phyloP scores from a whole-genome alignment of 2,329 filamentous ascomycete genomes.

The Cercospora brassicicola region DNA sequence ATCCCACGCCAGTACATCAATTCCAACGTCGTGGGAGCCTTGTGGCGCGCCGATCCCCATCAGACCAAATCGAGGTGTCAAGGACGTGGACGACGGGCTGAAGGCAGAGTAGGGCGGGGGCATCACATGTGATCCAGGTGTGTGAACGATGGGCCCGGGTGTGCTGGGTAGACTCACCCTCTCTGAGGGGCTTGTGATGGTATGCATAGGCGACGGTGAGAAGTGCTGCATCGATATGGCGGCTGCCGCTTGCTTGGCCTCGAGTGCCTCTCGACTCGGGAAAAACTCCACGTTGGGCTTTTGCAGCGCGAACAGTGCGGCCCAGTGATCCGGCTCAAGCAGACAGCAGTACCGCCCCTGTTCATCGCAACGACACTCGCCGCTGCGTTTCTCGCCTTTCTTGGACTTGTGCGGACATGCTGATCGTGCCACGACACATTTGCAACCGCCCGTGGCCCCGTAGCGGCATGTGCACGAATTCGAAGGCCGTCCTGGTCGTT shows the following conservation, averaged over 20 bases:
- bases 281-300: constrained; percentile 37
- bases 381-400: constrained; percentile 39
- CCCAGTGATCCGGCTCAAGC: constrained; percentile 37
- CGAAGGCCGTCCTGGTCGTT: constrained; percentile 38
- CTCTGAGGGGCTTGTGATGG: constrained; percentile 20
- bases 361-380: constrained; percentile 39
- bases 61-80: constrained; percentile 36
- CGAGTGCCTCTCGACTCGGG: constrained; percentile 31
- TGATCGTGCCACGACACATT: constrained; percentile 37
- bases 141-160: constrained; percentile 13
- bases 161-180: constrained; percentile 23
- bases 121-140: constrained; percentile 18
- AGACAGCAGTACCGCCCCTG: constrained; percentile 39
- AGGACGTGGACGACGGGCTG: constrained; percentile 17
- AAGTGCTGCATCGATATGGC: constrained; percentile 15
- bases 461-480: constrained; percentile 40
- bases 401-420: constrained; percentile 39
- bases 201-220: constrained; percentile 24
- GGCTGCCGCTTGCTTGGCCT: constrained; percentile 24
- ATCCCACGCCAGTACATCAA: constrained; percentile 33
- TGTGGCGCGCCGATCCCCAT: constrained; percentile 36
- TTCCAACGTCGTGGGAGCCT: constrained; percentile 24
- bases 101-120: constrained; percentile 22
- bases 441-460: constrained; percentile 36
- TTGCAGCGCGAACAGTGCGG: constrained; percentile 30